Evolutionary conservation across 1,284 basidiomycete genomes (phyloP), one percentile per base, ranked within the genome.

Genomic region (Ceratobasidium sp.): DNA sequence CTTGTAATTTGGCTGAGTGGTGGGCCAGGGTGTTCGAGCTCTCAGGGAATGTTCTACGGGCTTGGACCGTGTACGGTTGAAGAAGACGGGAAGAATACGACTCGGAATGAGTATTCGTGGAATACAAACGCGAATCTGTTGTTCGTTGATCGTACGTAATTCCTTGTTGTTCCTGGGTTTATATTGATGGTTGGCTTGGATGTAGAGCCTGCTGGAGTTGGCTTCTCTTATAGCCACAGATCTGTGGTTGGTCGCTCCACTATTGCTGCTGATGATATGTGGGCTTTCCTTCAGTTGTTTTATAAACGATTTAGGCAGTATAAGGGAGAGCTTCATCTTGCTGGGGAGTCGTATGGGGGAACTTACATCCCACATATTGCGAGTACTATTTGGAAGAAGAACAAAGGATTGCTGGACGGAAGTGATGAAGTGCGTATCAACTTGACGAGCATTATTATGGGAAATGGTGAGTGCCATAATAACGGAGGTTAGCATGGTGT

Each of bases 271-370:
- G 80, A 82, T 78, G 87, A 87, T 76, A 85, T 88, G 56, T 87
- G 85, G 76, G 85, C 86, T 53, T 87, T 88, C 84, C 80, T 88
- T 48, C 81, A 84, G 76, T 81, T 88, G 57, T 87, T 87, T 82
- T 83, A 86, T 78, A 79, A 81, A 80, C 72, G 82, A 80, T 59
- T 73, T 78, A 75, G 76, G 29, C 76, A 82, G 54, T 83, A 84
- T 78, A 67, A 79, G 44, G 41, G 56, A 17, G 47, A 64, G 22
- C 22, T 56, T 19, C 64, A 67, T 29, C 82, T 87, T 50, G 83
- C 85, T 1, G 87, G 86, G 33, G 87, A 89, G 78, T 85, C 84
- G 0, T 88, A 88, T 79, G 87, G 85, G 31, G 87, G 87, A 17
- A 86, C 83, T 8, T 85, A 85, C 76, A 80, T 84, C 31, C 83